phyloP scores from a whole-genome alignment of 139 green algal species.

The Limnomonas spitsbergensis region DNA sequence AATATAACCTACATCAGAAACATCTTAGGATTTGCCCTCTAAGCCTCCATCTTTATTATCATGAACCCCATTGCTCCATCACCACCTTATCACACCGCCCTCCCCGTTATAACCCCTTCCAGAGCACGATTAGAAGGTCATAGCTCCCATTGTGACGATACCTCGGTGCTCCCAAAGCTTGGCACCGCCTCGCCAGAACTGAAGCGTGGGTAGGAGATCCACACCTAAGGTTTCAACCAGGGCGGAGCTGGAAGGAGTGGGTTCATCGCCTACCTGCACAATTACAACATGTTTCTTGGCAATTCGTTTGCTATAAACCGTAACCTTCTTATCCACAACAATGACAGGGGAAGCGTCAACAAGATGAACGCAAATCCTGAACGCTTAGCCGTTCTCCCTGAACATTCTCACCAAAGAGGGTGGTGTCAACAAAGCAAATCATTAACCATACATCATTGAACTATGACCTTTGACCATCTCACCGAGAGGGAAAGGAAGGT shows the following conservation, averaged over 20 bases:
- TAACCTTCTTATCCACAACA: no score
- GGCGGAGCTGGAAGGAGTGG: constrained; percentile 29
- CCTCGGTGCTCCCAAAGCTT: constrained; percentile 57
- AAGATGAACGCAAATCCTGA: not conserved
- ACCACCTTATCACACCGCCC: no score
- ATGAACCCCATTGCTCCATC: no score
- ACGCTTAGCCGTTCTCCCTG: not conserved
- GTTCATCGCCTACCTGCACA: constrained; percentile 53
- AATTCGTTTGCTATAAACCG: no score
- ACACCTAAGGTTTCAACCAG: constrained; percentile 65
- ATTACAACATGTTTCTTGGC: not conserved
- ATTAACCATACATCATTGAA: not conserved
- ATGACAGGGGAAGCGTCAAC: no score
- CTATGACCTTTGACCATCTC: not conserved
- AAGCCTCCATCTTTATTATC: no score
- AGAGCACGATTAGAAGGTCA: no score
- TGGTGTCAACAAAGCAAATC: not conserved
- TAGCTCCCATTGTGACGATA: no score
- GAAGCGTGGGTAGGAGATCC: constrained; percentile 69
- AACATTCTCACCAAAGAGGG: not conserved
- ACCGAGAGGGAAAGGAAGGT: constrained; percentile 63
- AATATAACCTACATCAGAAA: no score
- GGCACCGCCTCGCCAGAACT: constrained; percentile 68
- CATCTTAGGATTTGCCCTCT: no score
- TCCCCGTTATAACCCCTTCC: no score